A percentile compares a stretch with the other conserved stretches of the same genome.
Evolutionary conservation across 2,329 filamentous ascomycete genomes (phyloP).

Genomic region (Sporothrix mexicana): DNA sequence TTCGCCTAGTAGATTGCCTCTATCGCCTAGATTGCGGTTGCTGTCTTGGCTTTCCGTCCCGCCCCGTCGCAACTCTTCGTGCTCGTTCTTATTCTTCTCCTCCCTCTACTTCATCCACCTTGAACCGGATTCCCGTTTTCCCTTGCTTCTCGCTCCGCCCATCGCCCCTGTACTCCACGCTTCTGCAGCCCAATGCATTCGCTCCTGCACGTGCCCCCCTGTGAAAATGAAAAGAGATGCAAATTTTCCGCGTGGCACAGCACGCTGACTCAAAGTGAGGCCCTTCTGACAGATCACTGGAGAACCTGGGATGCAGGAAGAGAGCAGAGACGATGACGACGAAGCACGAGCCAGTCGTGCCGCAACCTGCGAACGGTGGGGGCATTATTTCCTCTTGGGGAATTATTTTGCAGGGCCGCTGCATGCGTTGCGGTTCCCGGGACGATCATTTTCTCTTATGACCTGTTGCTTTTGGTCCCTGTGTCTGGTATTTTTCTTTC

Average conservation of each 20-base stretch:
- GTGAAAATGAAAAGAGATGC: background rate
- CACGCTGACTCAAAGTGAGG: slow-evolving; percentile 26
- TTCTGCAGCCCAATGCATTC: background rate
- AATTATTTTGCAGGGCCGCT: background rate
- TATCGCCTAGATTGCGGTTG: slow-evolving; percentile 12
- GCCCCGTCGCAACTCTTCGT: background rate
- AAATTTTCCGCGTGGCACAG: background rate
- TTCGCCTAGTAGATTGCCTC: slow-evolving; percentile 1
- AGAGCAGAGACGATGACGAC: background rate
- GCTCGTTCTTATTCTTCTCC: background rate
- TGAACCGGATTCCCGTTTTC: background rate
- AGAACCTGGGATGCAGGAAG: background rate
- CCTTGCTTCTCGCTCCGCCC: background rate
- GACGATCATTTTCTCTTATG: background rate
- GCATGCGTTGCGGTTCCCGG: slow-evolving; percentile 8
- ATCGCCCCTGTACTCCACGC: background rate
- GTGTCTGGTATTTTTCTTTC: background rate
- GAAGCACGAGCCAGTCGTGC: slow-evolving; percentile 2
- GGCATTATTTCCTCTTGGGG: background rate
- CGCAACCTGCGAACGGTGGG: slow-evolving; percentile 10
- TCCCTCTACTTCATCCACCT: background rate
- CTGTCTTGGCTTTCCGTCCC: slow-evolving; percentile 18
- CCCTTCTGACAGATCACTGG: slow-evolving; percentile 27
- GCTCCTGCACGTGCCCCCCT: slow-evolving; percentile 10
- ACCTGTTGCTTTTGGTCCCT: background rate